Base-by-base conservation (phyloP, 2,329 filamentous ascomycete genomes). In the Diaporthe sp. region DNA sequence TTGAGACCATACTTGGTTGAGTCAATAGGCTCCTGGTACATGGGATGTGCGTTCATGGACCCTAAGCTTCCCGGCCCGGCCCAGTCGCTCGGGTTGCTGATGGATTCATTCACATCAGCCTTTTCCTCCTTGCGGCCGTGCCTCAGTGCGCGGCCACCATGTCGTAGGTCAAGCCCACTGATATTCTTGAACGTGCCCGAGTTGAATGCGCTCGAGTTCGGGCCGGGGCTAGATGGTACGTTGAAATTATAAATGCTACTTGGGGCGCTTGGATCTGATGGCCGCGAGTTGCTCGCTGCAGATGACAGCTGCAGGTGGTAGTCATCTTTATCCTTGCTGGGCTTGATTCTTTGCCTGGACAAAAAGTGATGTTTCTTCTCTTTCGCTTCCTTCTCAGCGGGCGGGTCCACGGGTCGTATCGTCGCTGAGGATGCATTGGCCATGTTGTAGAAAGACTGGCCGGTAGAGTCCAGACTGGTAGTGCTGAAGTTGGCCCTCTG, bases 101-200 rank as follows among this genome's bases (percentile, higher is more conserved):
- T 80, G 25, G 85, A 84, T 85, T 90, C 88, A 76, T 84, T 91
- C 74, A 92, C 88, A 9, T 86, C 82, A 73, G 85, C 88, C 77
- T 92, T 91, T 77, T 94, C 93, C 76, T 94, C 92, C 78, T 93
- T 92, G 82, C 93, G 93, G 86, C 96, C 97, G 81, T 98, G 95
- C 50, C 94, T 90, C 60, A 96, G 83, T 9, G 92, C 93, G 55
- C 93, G 89, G 1, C 92, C 94, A 55, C 93, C 94, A 84, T 96
- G 94, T 69, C 94, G 88, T 35, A 96, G 85, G 82, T 96, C 94
- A 57, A 96, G 86, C 0, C 93, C 94, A 75, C 94, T 96, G 80
- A 97, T 94, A 4, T 93, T 93, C 84, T 97, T 97, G 81, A 98
- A 97, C 42, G 89, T 87, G 33, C 88, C 89, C 70, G 87, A 89